These are phyloP conservation scores for Coniferiporia weirii DNA, from an alignment of 1,284 basidiomycete genomes.

Conservation along the genomic window DNA sequence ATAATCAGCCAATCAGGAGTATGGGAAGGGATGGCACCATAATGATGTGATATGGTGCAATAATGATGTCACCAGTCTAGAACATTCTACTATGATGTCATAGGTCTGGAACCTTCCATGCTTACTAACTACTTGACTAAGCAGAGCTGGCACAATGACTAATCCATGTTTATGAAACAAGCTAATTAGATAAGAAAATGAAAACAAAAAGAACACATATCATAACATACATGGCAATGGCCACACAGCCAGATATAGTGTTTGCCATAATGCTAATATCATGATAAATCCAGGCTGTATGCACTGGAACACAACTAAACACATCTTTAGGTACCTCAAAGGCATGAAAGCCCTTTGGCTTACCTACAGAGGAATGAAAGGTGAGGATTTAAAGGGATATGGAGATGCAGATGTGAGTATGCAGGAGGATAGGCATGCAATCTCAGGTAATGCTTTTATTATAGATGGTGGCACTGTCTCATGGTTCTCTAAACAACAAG, in stretches of 20 bases:
- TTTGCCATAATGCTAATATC: conserved; percentile 14
- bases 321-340: conserved; percentile 18
- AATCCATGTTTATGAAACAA: no score
- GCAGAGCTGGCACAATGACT: no score
- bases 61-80: no score
- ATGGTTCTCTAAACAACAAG: conserved; percentile 21
- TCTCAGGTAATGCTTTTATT: conserved; percentile 19
- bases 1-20: no score
- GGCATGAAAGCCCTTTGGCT: conserved; percentile 7
- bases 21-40: no score
- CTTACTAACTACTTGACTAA: no score
- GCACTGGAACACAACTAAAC: conserved; percentile 19
- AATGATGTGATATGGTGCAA: no score
- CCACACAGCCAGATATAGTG: conserved; percentile 24
- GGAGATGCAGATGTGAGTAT: conserved; percentile 19
- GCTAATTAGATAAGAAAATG: no score
- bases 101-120: no score
- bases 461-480: conserved; percentile 17
- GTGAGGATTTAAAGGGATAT: conserved; percentile 8
- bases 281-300: conserved; percentile 13
- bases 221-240: no score
- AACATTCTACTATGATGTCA: no score
- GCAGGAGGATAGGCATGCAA: conserved; percentile 18
- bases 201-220: no score
- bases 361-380: background rate